Conservation (phyloP, 345 rosid genomes). For the Nasturtium officinale region DNA sequence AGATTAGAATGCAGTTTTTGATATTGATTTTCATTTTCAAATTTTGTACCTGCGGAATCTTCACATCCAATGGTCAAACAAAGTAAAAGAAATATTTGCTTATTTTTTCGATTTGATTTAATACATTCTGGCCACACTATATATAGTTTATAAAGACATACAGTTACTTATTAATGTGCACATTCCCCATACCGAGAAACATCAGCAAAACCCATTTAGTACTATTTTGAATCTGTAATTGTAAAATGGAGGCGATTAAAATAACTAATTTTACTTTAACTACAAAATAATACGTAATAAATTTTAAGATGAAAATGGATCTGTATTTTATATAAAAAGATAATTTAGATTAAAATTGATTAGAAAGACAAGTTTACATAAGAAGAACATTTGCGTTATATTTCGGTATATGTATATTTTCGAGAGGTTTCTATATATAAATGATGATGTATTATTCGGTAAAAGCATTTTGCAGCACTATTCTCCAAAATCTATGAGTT, state of each 20-base stretch:
- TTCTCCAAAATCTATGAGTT: not conserved
- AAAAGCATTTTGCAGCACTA: not conserved
- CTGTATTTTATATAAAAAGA: not conserved
- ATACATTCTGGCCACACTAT: not conserved
- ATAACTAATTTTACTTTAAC: not conserved
- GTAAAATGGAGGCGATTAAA: not conserved
- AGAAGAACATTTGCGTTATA: not conserved
- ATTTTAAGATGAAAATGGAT: not conserved
- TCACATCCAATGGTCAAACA: too few relatives aligned
- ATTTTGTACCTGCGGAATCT: conserved; percentile 2
- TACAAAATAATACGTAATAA: too few relatives aligned
- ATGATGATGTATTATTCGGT: not conserved
- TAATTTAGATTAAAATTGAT: not conserved
- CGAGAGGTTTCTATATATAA: not conserved
- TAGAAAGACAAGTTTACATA: not conserved
- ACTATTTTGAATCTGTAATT: not conserved
- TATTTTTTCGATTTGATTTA: not conserved
- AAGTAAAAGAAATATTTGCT: too few relatives aligned
- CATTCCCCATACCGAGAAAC: not conserved
- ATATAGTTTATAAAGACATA: not conserved
- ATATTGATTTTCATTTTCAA: conserved; percentile 11
- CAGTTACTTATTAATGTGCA: not conserved
- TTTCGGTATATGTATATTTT: too few relatives aligned
- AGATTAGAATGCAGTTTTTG: conserved; percentile 55
- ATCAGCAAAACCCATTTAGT: not conserved